phyloP scores from a whole-genome alignment of 495 filamentous ascomycete genomes.

The Aspergillus homomorphus region DNA sequence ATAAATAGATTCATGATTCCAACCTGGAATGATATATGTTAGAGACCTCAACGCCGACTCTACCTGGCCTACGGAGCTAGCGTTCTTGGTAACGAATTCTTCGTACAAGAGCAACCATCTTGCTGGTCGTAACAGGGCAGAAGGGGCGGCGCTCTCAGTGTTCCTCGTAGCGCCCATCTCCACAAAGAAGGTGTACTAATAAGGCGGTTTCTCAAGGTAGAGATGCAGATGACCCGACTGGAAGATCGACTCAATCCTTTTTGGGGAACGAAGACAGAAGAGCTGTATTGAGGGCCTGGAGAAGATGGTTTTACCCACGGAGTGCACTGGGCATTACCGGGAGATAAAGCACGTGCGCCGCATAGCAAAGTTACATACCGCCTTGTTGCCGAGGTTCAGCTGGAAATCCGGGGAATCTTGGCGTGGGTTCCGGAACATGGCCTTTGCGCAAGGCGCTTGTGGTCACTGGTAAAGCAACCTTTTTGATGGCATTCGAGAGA shows the following conservation, averaged over 20 bases:
- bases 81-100: conserved; percentile 91
- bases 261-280: neutral
- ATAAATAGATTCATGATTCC: conserved; percentile 7
- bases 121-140: conserved; percentile 54
- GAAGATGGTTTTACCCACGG: neutral
- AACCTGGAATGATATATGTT: conserved; percentile 93
- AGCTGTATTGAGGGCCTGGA: neutral
- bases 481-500: too few species aligned
- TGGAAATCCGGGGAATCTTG: neutral
- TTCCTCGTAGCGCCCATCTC: conserved; percentile 37
- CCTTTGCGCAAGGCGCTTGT: neutral
- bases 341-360: conserved; percentile 25
- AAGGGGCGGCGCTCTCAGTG: conserved; percentile 29
- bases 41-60: conserved; percentile 87
- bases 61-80: conserved; percentile 85
- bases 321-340: neutral
- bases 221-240: neutral
- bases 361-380: conserved; percentile 12
- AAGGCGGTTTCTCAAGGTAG: neutral
- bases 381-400: neutral
- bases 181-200: neutral
- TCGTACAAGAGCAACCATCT: conserved; percentile 79
- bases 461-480: too few species aligned
- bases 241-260: neutral
- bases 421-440: neutral